Evolutionary conservation across 164 flowering plant genomes (phyloP), one percentile per base, ranked within the genome.

Genomic region (Pachysandra terminalis): DNA sequence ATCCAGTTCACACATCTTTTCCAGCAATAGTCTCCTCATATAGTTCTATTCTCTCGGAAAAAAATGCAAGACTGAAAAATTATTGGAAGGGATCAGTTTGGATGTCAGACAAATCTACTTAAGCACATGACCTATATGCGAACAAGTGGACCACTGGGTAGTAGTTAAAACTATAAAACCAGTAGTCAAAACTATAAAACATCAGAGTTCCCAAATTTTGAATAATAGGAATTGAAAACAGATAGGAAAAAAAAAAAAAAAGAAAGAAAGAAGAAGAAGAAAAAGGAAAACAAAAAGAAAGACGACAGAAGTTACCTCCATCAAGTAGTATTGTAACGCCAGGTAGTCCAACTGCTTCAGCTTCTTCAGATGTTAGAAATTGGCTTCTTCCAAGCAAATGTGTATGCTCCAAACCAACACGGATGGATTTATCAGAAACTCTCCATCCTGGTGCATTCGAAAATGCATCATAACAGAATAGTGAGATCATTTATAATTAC

Each of bases 371-470:
- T 49, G 87, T 77, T 59, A 96, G 74, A 74, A 88, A 85, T 65
- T 96, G 99, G 70, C 89, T 81, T 87, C 98, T 86, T 61, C 98
- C 98, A 56, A 74, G 82, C 85, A 93, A 78, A 70, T 27, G 59
- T 48, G 98, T 82, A 7, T 61, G 65, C 83, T 91, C 90, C 63
- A 96, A 78, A 65, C 95, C 98, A 78, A 80, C 65, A 75, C 82
- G 86, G 66, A 93, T 82, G 55, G 97, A 85, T 70, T 48, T 73
- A 74, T 87, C 85, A 14, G 97, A 82, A 32, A 90, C 67, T 66
- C 69, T 77, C 95, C 95, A 92, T 25, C 93, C 98, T 75, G 37
- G 27, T 25, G 32, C 48, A 61, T 41, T 21, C 16, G 41, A 37
- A 64, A 27, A 32, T 27, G 16, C 23, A 58, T 27, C 21, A 63